phyloP scores from a whole-genome alignment of 306 rosid species.

The Malus asiatica region DNA sequence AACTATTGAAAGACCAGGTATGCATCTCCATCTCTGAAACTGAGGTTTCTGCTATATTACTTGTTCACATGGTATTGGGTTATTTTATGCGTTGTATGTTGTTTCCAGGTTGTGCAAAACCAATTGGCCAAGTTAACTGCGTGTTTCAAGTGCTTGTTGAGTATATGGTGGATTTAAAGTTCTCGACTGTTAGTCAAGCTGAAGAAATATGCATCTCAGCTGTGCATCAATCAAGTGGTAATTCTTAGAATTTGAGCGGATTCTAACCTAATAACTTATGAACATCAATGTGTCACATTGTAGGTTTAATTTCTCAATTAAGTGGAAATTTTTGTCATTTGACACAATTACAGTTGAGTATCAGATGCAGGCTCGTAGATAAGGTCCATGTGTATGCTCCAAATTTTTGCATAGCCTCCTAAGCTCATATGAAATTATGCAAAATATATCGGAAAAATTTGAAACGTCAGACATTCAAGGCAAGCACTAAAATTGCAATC shows the following conservation, averaged over 20 bases:
- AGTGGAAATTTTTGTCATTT: background rate
- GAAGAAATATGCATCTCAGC: slow-evolving; percentile 55
- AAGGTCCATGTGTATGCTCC: background rate
- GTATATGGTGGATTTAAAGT: slow-evolving; percentile 66
- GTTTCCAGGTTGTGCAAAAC: slow-evolving; percentile 39
- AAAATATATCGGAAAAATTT: background rate
- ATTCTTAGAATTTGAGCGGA: slow-evolving; percentile 5
- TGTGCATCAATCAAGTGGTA: slow-evolving; percentile 80
- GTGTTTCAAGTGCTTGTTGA: slow-evolving; percentile 61
- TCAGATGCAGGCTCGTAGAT: background rate
- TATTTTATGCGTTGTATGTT: slow-evolving; percentile 15
- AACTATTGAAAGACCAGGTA: slow-evolving; percentile 52
- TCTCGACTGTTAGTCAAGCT: slow-evolving; percentile 43
- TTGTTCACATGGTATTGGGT: slow-evolving; percentile 9
- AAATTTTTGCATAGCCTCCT: background rate
- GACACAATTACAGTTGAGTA: background rate
- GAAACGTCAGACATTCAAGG: background rate
- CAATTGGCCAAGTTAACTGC: slow-evolving; percentile 27
- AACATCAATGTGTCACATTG: background rate
- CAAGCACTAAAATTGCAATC: background rate
- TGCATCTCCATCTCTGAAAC: slow-evolving; percentile 17
- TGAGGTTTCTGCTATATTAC: slow-evolving; percentile 6
- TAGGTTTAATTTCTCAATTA: background rate
- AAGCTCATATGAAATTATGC: background rate
- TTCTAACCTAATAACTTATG: background rate